Evolutionary conservation across 202 grass and related monocot species (phyloP), one percentile per base, ranked within the genome.

Genomic region (Digitaria exilis): DNA sequence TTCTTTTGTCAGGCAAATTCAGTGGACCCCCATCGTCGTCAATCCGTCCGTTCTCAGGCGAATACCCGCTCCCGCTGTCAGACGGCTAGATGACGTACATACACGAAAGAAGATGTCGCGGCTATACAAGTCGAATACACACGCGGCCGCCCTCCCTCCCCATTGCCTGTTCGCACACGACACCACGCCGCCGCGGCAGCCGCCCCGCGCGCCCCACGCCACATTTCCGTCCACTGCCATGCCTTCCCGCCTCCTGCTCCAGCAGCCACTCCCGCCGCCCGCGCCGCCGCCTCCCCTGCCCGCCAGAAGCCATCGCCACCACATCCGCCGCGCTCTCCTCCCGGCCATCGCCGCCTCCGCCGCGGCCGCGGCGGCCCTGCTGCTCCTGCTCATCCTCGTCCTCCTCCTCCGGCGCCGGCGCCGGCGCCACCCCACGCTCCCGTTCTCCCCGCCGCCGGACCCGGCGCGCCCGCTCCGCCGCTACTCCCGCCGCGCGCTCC

Each of bases 401-500:
- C n/a, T 83, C 76, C 24, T 81, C 51, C 58, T 78, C 34, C 76
- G 73, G 4, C 41, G 63, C 1, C 73, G 77, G 15, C 71, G 73
- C 3, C 65, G 63, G 30, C 69, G 65, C 1, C 41, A 32, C 37
- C 65, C 77, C 7, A 71, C 78, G n/a, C 83, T 88, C 3, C 73
- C 83, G 1, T 91, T 90, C 78, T 81, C 76, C 58, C 80, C 70
- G 14, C 60, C 82, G 2, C 79, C 63, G 7, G 66, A 65, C 15
- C 79, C 82, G 0, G 31, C 82, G 0, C 81, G 82, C 9, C 83
- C n/a, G 42, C 86, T 94, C 18, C 83, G 46, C 7, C 83, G 83
- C 5, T 94, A 90, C 88, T 94, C 95, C 65, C 88, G 60, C 70
- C 90, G 88, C 14, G 31, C 71, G n/a, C 89, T 91, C 54, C 85